Base-by-base conservation (phyloP, 257 asterid species). In the Cordia subcordata region DNA sequence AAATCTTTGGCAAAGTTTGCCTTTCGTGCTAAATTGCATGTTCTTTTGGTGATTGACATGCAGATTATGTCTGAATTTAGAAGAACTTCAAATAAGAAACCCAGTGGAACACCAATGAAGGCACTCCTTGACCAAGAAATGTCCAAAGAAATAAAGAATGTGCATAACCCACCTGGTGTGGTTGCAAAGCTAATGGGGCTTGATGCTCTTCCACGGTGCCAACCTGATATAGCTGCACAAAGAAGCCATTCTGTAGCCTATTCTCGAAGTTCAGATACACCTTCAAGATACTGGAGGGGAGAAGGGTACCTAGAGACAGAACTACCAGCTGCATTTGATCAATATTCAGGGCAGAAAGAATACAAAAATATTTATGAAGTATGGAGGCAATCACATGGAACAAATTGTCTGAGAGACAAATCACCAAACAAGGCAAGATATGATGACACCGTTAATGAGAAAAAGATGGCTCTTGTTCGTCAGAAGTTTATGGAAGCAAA, bases 161-260 rank as follows among this genome's bases (percentile, higher is more conserved):
- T 73, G 53, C 80, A 76, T 45, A 81, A 83, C 67, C 83, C 94
- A 22, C 84, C 99, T 56, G 83, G 82, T 79, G 72, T 94, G 57
- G 94, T 94, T 70, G 99, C 97, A 45, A 94, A 87, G 79, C 61
- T 94, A 71, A 94, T 94, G 99, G 99, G 99, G 45, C 99, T 94
- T 64, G 97, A 94, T 71, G 57, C 87, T 73, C 87, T 89, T 80
- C 95, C 97, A 33, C 84, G 61, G 45, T 85, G 75, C 56, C 84
- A 78, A 61, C 69, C 90, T 66, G 83, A 72, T 64, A 53, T 85
- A 61, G 72, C 82, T 53, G 63, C 63, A 15, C 75, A 67, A 56
- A 76, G 77, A 73, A 81, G 72, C 72, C 84, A 66, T 65, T 61
- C 72, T 19, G 65, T 77, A 53, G 70, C 72, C 22, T 60, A 77